A percentile compares a stretch with the other conserved stretches of the same genome.
Conservation (phyloP, 148 eudicot genomes). For the Cornus suecica region DNA sequence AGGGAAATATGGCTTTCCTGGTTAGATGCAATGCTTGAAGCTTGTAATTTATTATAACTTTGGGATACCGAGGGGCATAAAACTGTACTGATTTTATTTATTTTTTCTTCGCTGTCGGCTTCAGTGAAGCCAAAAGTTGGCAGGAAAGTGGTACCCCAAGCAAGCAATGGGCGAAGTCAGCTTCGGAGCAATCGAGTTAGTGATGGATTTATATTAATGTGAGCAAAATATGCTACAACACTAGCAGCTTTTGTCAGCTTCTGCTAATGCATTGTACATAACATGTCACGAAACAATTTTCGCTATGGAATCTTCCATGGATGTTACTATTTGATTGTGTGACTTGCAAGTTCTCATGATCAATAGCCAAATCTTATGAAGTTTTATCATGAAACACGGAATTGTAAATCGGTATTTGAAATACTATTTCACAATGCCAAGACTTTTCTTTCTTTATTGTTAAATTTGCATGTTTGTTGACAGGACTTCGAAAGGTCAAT, state of each 20-base stretch:
- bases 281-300: background rate
- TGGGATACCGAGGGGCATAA: background rate
- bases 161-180: constrained; percentile 43
- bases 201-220: constrained; percentile 42
- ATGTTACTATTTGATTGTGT: background rate
- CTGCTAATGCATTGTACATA: background rate
- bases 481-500: constrained; percentile 59
- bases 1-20: constrained; percentile 46
- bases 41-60: background rate
- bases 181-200: constrained; percentile 48
- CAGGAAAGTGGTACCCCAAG: constrained; percentile 34
- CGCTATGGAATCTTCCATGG: background rate
- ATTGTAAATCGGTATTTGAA: background rate
- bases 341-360: background rate
- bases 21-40: constrained; percentile 37
- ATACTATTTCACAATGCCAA: background rate
- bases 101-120: constrained; percentile 7
- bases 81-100: background rate
- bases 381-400: background rate
- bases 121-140: constrained; percentile 57
- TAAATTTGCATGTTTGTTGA: constrained; percentile 12
- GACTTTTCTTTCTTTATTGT: background rate
- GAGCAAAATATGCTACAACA: constrained; percentile 23
- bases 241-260: background rate
- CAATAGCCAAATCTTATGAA: background rate